Evolutionary conservation across 2,329 filamentous ascomycete genomes (phyloP).

Genomic region (Cercospora citrullina): DNA sequence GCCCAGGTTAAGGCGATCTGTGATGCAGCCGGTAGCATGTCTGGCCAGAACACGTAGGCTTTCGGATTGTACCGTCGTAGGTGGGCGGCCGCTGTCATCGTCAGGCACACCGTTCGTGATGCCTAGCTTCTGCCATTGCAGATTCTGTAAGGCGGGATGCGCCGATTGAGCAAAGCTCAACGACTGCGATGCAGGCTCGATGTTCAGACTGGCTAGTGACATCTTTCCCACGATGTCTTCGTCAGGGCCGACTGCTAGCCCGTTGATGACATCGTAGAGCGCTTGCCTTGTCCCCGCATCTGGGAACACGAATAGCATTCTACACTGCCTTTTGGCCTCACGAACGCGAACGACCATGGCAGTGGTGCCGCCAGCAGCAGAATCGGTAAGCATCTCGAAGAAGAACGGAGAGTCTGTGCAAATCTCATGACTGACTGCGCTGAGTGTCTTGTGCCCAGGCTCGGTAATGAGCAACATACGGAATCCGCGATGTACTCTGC

Average conservation of each 20-base stretch:
- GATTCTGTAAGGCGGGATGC: slow-evolving; percentile 44
- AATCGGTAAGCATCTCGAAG: slow-evolving; percentile 67
- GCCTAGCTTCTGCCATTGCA: slow-evolving; percentile 65
- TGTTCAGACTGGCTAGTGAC: slow-evolving; percentile 63
- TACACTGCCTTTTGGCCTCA: slow-evolving; percentile 64
- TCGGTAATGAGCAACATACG: slow-evolving; percentile 77
- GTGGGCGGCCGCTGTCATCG: slow-evolving; percentile 55
- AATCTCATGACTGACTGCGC: slow-evolving; percentile 71
- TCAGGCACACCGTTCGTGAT: slow-evolving; percentile 71
- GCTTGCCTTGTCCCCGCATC: slow-evolving; percentile 69
- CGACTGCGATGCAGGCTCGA: slow-evolving; percentile 58
- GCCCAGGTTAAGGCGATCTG: slow-evolving; percentile 78
- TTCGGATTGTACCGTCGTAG: slow-evolving; percentile 73
- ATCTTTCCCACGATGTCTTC: slow-evolving; percentile 73
- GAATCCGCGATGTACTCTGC: slow-evolving; percentile 75
- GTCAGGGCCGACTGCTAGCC: slow-evolving; percentile 65
- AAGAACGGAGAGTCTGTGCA: slow-evolving; percentile 67
- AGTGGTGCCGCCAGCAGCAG: slow-evolving; percentile 63
- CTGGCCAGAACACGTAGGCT: slow-evolving; percentile 73
- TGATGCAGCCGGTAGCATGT: slow-evolving; percentile 71
- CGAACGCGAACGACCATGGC: slow-evolving; percentile 70
- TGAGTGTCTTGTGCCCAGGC: slow-evolving; percentile 73
- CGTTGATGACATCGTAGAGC: slow-evolving; percentile 72
- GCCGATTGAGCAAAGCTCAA: slow-evolving; percentile 43
- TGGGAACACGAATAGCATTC: slow-evolving; percentile 75